Base-by-base conservation (phyloP, 495 filamentous ascomycete genomes). In the Tuber magnatum region DNA sequence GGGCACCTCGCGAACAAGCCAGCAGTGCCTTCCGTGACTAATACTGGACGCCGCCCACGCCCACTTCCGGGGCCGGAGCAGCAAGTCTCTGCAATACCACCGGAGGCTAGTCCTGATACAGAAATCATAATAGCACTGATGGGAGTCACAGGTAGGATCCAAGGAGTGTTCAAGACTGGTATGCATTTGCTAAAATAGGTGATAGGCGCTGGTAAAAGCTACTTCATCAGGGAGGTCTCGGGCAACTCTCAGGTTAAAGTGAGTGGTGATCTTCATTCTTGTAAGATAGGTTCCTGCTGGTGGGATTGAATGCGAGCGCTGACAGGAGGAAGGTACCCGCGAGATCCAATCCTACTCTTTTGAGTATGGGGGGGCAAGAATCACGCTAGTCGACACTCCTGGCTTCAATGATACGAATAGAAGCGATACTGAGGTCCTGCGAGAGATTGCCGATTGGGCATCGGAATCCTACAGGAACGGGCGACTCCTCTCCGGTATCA, bases 351-450 rank as follows among this genome's bases (percentile, higher is more conserved):
- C 74, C 20, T 77, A 81, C 8, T 38, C 22, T 1, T 80, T 75
- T 65, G 70, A 43, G 0, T 56, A 78, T 16, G 71, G 74, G 22
- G 81, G 77, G 35, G 71, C 74, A 9, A 70, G 39, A 1, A 71
- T 86, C 35, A 80, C 78, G 38, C 78, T 88, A 5, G 81, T 88
- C 51, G 87, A 88, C 75, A 88, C 86, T 0, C 87, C 86, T 8
- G 86, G 87, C 24, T 88, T 88, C 65, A 81, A 88, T 75, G 87
- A 88, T 78, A 86, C 85, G 3, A 76, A 76, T 12, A 78, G 83
- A 1, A 82, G 78, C 9, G 86, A 87, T 44, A 77, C 82, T 5
- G 83, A 86, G 2, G 78, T 86, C 9, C 83, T 88, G 2, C 74
- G 74, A 10, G 78, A 84, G 14, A 84, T 86, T 35, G 76, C 83